Base-by-base conservation (phyloP, 495 filamentous ascomycete genomes). In the Pyronema omphalodes region DNA sequence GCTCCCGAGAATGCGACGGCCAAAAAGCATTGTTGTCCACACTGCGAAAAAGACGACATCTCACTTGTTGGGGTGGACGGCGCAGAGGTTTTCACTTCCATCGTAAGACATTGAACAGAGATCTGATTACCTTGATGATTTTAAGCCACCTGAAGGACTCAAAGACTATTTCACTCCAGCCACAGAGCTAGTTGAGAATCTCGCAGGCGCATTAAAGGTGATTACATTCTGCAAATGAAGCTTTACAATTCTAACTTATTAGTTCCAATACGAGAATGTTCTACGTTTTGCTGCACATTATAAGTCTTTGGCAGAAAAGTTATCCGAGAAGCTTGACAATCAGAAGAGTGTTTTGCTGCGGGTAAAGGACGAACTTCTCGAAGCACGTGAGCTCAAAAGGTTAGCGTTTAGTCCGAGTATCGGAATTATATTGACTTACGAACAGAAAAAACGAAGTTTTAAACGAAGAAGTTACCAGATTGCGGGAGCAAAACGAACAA, bases 81-180 rank as follows among this genome's bases (percentile, higher is more conserved):
- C 44, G 52, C 52, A 58, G 61, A 63, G 61, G 59, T 63, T 49
- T 58, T 58, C 46, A 41, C 43, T 58, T 37, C 48, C 29, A 51
- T 18, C 11, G 3, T 33, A 33, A 1, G 29, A n/a, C 36, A 5
- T 51, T 51, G 17, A 15, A 23, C 23, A 51, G n/a, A 39, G 46
- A 15, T 55, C 44, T 39, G 45, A 51, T 52, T 18, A 7, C 1
- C 18, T 51, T 19, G 9, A 29, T 29, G 23, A 2, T 29, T 23
- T 12, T 37, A 51, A 63, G 60, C 60, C 55, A 18, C 61, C 60
- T 29, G 8, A 44, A 36, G 60, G 55, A 45, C 55, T 62, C 6
- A 56, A 53, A 11, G 60, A 63, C 23, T 63, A 62, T 43, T 63
- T 63, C 40, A 57, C 60, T n/a, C 53, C 60, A 12, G 52, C 62